Percentiles rank a stretch among this genome's conserved stretches.
These are phyloP conservation scores for Glaciozyma antarctica DNA, from an alignment of 768 basidiomycete genomes.

Conservation along the genomic window DNA sequence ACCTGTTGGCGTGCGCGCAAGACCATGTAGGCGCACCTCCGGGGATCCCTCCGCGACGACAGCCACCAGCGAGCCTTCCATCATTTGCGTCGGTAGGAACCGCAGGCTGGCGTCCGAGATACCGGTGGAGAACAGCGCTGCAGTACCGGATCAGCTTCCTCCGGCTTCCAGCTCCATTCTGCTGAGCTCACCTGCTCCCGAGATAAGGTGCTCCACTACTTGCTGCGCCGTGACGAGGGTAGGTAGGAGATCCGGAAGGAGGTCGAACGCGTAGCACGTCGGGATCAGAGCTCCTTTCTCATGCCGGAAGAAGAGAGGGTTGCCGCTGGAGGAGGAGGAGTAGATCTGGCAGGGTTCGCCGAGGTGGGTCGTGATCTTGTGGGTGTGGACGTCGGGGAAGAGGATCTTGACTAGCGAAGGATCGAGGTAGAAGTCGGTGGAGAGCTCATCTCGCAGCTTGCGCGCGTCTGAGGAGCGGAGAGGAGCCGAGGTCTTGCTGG, in stretches of 20 bases:
- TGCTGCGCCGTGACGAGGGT: conserved; percentile 12
- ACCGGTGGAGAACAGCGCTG: conserved; percentile 22
- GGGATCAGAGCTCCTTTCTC: conserved; percentile 17
- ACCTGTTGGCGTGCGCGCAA: no score
- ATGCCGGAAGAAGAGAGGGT: conserved; percentile 9
- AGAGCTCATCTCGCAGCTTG: conserved; percentile 14
- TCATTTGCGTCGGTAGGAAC: background rate
- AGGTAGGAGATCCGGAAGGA: conserved; percentile 4
- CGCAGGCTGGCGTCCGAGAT: conserved; percentile 6
- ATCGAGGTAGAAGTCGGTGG: background rate
- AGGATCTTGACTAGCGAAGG: background rate
- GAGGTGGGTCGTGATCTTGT: conserved; percentile 15
- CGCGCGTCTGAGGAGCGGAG: conserved; percentile 23
- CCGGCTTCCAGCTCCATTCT: background rate
- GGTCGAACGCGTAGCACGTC: conserved; percentile 18
- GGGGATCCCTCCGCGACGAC: conserved; percentile 2
- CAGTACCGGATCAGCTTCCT: background rate
- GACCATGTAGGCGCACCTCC: background rate
- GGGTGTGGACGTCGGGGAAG: conserved; percentile 11
- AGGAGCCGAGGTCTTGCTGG: conserved; percentile 18
- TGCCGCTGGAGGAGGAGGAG: background rate
- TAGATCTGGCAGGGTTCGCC: conserved; percentile 24
- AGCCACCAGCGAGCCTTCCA: conserved; percentile 14
- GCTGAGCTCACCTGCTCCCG: conserved; percentile 5
- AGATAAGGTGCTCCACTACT: conserved; percentile 18